Evolutionary conservation across 345 rosid species (phyloP), one percentile per base, ranked within the genome.

Genomic region (Eucalyptus tenuipes): DNA sequence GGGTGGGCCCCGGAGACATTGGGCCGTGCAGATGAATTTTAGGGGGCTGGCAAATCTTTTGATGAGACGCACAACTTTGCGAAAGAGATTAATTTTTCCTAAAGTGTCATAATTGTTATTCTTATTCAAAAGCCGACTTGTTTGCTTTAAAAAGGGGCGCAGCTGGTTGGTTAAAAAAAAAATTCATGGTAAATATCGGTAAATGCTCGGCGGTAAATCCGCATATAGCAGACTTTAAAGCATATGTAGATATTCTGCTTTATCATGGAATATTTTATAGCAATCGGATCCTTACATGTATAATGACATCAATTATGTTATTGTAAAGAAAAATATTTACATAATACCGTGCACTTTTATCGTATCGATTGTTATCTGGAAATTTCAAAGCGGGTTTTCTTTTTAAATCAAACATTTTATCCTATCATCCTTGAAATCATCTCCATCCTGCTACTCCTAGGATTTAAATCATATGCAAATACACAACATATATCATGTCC

Each of bases 331-430:
- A 25, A 59, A 57, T 57, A 59, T 59, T 25, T 59, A 25, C 15
- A 27, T 25, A 55, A 55, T 0, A 59, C 14, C 0, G 0, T 25
- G 66, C 1, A 25, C 29, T 59, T 59, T 10, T 59, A 59, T 59
- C 4, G 1, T 59, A 27, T 25, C 1, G 2, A 29, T 1, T 61
- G 0, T 29, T 61, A 61, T 29, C 4, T 61, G 7, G 8, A 29
- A 27, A 12, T 61, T 29, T 61, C 16, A 61, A 29, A 61, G 4
- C 16, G 0, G 0, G 1, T 61, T 61, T 61, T 61, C 15, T 13
- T 13, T 59, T 6, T 27, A 61, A 27, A 13, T 61, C 16, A 5
- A 61, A 6, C 33, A 27, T 27, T 61, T 2, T 61, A 61, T 61
- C 4, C 1, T 29, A 61, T 29, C 16, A 27, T 61, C 16, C 8